These are phyloP conservation scores for barley (Hordeum vulgare) DNA, from an alignment of 176 grass and related monocot genomes.

Conservation along the genomic window DNA sequence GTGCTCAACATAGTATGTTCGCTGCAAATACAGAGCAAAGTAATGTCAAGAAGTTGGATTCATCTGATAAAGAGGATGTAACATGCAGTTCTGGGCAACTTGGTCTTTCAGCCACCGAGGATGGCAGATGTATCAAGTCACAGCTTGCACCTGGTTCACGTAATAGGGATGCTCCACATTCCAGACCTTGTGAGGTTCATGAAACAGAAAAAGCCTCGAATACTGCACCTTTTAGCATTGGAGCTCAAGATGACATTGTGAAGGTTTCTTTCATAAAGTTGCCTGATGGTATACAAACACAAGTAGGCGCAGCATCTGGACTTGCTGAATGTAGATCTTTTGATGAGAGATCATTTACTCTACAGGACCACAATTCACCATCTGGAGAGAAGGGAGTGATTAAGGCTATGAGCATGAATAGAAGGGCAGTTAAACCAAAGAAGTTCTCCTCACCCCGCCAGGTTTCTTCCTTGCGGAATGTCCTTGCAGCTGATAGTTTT, in stretches of 20 bases:
- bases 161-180: neutral
- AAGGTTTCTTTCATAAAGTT: conserved; percentile 17
- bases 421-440: conserved; percentile 27
- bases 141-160: neutral
- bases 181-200: neutral
- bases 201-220: neutral
- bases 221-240: conserved; percentile 4
- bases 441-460: conserved; percentile 18
- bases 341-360: conserved; percentile 30
- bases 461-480: conserved; percentile 1
- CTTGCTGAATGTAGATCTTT: conserved; percentile 8
- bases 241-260: neutral
- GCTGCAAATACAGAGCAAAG: neutral
- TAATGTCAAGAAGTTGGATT: conserved; percentile 13
- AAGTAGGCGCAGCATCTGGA: neutral
- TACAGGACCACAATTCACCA: neutral
- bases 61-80: neutral
- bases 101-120: neutral
- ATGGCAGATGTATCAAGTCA: neutral
- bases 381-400: conserved; percentile 31
- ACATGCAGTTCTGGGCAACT: neutral
- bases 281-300: neutral
- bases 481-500: neutral
- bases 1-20: neutral
- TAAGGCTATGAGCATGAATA: conserved; percentile 38